Evolutionary conservation across 2,329 filamentous ascomycete species (phyloP).

Genomic region (Cytospora mali): DNA sequence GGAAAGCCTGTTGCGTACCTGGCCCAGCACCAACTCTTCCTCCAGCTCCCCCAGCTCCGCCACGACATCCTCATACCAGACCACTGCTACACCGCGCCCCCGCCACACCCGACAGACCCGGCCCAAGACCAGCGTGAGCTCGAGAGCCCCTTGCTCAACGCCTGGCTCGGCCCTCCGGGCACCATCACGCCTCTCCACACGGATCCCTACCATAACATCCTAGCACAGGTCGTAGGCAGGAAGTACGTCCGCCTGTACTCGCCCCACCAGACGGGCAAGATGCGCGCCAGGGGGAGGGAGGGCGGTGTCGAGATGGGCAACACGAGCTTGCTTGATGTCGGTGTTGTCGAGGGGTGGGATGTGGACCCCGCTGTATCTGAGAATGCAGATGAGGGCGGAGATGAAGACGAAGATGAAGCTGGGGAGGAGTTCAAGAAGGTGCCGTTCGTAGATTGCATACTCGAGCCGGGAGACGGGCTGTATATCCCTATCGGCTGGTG

Average conservation of each 20-base stretch:
- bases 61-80: conserved; percentile 81
- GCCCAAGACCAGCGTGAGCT: conserved; percentile 45
- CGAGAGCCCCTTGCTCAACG: conserved; percentile 71
- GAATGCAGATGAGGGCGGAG: conserved; percentile 31
- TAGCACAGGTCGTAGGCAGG: conserved; percentile 83
- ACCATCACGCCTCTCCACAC: conserved; percentile 94
- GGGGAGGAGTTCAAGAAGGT: conserved; percentile 57
- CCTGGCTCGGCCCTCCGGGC: conserved; percentile 86
- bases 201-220: conserved; percentile 90
- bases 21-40: conserved; percentile 86
- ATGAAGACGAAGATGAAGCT: conserved; percentile 32
- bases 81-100: conserved; percentile 75
- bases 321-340: conserved; percentile 79
- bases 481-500: conserved; percentile 96
- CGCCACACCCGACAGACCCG: conserved; percentile 50
- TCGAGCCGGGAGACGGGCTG: conserved; percentile 80
- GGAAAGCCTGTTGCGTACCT: conserved; percentile 69
- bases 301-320: conserved; percentile 89
- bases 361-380: conserved; percentile 22
- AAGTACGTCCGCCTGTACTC: conserved; percentile 93
- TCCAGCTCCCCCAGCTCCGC: conserved; percentile 76
- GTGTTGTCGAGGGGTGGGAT: conserved; percentile 66
- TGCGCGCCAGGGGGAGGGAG: conserved; percentile 66
- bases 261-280: conserved; percentile 58
- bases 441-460: conserved; percentile 73